Evolutionary conservation across 805 yeast species (phyloP).

Genomic region (Saturnispora ahearnii): DNA sequence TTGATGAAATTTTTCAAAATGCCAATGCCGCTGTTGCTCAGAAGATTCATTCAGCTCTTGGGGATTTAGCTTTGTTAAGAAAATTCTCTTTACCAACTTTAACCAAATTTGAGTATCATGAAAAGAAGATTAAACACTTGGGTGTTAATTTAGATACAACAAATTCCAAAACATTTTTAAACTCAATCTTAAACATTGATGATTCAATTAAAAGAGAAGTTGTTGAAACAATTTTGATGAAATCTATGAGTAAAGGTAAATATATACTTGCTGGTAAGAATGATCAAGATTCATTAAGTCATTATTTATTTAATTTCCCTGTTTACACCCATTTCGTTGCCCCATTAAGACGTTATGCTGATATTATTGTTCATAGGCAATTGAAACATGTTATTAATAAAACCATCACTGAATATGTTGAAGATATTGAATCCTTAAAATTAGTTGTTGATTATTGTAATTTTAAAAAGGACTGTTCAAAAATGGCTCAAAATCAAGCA

Average conservation of each 20-base stretch:
- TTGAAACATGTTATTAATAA: constrained; percentile 53
- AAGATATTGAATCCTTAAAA: constrained; percentile 61
- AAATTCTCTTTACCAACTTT: constrained; percentile 80
- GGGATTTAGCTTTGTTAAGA: constrained; percentile 75
- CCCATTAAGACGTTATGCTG: constrained; percentile 88
- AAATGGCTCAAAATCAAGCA: constrained; percentile 89
- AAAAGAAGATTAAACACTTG: constrained; percentile 55
- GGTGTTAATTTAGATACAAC: constrained; percentile 68
- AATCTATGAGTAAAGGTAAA: constrained; percentile 77
- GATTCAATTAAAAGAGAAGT: constrained; percentile 59
- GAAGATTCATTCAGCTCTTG: constrained; percentile 61
- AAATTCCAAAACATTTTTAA: constrained; percentile 60
- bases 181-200: constrained; percentile 55
- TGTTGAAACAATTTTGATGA: constrained; percentile 68
- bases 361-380: constrained; percentile 87
- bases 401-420: constrained; percentile 33
- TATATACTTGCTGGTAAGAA: constrained; percentile 84
- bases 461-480: constrained; percentile 91
- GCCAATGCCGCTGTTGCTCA: constrained; percentile 85
- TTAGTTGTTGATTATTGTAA: constrained; percentile 88
- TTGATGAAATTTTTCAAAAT: constrained; percentile 70
- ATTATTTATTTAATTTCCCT: constrained; percentile 75
- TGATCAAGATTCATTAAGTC: constrained; percentile 68
- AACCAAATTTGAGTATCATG: constrained; percentile 71
- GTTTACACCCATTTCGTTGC: constrained; percentile 90